phyloP scores from a whole-genome alignment of 495 filamentous ascomycete genomes.

The Bombardia bombarda region DNA sequence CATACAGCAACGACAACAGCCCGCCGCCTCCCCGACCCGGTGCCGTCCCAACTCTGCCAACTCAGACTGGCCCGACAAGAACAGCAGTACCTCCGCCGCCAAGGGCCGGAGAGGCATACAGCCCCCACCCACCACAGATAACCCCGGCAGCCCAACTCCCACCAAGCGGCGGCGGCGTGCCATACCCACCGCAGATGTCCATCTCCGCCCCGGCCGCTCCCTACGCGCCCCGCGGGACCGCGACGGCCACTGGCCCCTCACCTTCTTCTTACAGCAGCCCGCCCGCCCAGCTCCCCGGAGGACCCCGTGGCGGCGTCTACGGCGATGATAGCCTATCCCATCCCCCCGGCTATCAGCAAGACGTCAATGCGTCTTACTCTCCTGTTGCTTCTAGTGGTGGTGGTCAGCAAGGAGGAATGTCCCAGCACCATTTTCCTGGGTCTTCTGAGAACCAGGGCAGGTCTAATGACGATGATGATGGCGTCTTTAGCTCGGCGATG shows the following conservation, averaged over 20 bases:
- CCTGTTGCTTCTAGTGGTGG: too few relatives aligned
- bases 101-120: constrained; percentile 37
- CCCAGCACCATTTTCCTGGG: background rate
- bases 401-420: background rate
- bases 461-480: constrained; percentile 33
- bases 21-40: constrained; percentile 59
- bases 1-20: constrained; percentile 13
- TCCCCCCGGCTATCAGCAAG: constrained; percentile 44
- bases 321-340: background rate
- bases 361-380: constrained; percentile 40
- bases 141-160: constrained; percentile 17
- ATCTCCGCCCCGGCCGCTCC: constrained; percentile 30
- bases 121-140: constrained; percentile 16
- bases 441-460: background rate
- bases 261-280: background rate
- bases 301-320: background rate
- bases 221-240: constrained; percentile 30
- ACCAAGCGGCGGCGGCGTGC: constrained; percentile 9
- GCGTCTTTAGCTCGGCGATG: constrained; percentile 48
- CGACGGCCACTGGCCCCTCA: constrained; percentile 16
- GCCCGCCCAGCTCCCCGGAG: background rate
- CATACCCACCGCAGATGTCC: constrained; percentile 35
- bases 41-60: constrained; percentile 17
- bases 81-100: constrained; percentile 44
- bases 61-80: constrained; percentile 4